A percentile compares a stretch with the other conserved stretches of the same genome.
phyloP scores from a whole-genome alignment of 2,329 filamentous ascomycete genomes.

The Phyllosticta citrichinensis region DNA sequence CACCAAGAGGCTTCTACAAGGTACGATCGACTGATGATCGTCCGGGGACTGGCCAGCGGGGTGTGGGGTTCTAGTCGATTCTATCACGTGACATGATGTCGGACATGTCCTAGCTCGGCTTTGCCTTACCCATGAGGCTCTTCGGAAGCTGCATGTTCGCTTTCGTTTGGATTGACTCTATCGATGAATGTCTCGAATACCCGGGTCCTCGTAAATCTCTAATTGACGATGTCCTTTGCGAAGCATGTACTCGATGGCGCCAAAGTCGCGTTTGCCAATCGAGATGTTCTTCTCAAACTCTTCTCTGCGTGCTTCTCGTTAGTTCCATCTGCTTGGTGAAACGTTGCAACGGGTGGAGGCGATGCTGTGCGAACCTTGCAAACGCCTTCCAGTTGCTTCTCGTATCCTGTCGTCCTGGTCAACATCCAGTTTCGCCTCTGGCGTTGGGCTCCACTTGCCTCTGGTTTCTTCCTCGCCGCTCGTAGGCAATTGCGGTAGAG shows the following conservation, averaged over 20 bases:
- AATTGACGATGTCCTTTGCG: constrained; percentile 74
- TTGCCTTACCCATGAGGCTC: neutral
- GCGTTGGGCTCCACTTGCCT: constrained; percentile 44
- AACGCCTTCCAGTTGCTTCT: constrained; percentile 54
- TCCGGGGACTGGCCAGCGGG: neutral
- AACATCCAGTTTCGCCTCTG: constrained; percentile 12
- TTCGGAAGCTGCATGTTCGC: constrained; percentile 6
- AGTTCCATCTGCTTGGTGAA: neutral
- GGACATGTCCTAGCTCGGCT: neutral
- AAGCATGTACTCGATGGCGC: constrained; percentile 73
- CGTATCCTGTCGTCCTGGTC: constrained; percentile 35
- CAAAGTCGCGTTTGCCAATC: constrained; percentile 76
- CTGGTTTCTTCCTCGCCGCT: constrained; percentile 69
- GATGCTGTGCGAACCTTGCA: constrained; percentile 41
- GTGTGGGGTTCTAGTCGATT: constrained; percentile 2
- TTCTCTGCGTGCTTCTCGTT: constrained; percentile 36
- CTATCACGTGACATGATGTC: constrained; percentile 4
- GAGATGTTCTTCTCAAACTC: constrained; percentile 66
- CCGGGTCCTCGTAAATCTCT: constrained; percentile 68
- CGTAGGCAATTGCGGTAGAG: constrained; percentile 82
- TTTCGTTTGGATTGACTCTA: neutral
- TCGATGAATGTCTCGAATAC: constrained; percentile 60
- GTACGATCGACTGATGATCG: neutral
- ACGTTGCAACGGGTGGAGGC: neutral
- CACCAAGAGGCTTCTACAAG: neutral